These are phyloP conservation scores for Trypanosoma conorhini DNA, from an alignment of 208 protist genomes.

Conservation along the genomic window DNA sequence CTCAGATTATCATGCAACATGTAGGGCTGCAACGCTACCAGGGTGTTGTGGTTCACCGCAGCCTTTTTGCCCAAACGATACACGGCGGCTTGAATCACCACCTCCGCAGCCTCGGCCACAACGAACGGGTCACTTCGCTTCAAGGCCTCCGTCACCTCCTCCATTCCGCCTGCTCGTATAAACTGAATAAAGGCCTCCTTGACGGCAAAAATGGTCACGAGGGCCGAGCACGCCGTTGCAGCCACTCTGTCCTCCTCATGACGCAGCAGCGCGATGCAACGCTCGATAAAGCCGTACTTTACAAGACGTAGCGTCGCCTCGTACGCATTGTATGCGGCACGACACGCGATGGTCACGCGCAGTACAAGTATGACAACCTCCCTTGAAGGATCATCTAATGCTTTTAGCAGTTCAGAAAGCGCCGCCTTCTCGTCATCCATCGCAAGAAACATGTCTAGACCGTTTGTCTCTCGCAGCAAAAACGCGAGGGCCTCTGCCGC, in stretches of 20 bases:
- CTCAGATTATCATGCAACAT: conserved; percentile 64
- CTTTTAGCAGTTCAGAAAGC: conserved; percentile 36
- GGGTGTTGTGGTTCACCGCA: conserved; percentile 43
- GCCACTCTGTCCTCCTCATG: conserved; percentile 38
- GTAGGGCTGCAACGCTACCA: conserved; percentile 47
- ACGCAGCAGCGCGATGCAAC: conserved; percentile 41
- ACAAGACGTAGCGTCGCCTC: conserved; percentile 53
- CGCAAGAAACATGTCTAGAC: conserved; percentile 47
- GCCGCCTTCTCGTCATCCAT: conserved; percentile 33
- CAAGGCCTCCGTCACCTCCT: conserved; percentile 45
- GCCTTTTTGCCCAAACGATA: conserved; percentile 59
- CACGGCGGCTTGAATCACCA: conserved; percentile 49
- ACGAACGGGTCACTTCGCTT: conserved; percentile 42
- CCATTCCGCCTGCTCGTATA: conserved; percentile 41
- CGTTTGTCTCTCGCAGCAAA: conserved; percentile 47
- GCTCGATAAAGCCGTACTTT: conserved; percentile 35
- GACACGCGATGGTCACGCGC: conserved; percentile 58
- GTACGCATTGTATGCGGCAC: conserved; percentile 63
- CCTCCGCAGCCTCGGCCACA: conserved; percentile 66
- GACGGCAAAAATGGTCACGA: conserved; percentile 59
- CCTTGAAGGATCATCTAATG: conserved; percentile 46
- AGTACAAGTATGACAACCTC: conserved; percentile 66
- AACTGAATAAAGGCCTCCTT: conserved; percentile 76
- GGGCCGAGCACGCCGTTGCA: conserved; percentile 58
- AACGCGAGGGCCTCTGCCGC: conserved; percentile 65